These are phyloP conservation scores for Nidula microcarpa DNA, from an alignment of 768 basidiomycete species.

Conservation along the genomic window DNA sequence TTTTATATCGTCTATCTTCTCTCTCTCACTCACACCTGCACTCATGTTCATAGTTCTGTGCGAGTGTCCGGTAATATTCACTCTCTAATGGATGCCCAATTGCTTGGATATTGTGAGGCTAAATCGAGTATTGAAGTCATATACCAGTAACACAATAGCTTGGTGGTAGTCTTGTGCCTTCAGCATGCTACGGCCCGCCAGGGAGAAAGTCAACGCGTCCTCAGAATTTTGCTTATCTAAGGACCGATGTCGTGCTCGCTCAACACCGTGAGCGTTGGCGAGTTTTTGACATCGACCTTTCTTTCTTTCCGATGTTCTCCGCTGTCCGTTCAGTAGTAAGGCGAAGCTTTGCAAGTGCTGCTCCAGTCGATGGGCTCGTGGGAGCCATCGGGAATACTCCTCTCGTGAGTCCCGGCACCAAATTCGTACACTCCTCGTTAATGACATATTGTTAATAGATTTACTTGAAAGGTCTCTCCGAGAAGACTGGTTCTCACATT, in stretches of 20 bases:
- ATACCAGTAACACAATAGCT: too few relatives aligned
- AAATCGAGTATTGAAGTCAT: too few relatives aligned
- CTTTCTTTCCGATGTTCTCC: conserved; percentile 24
- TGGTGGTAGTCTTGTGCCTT: too few relatives aligned
- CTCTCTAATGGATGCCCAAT: conserved; percentile 15
- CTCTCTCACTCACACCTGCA: conserved; percentile 15
- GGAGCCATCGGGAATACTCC: conserved; percentile 94
- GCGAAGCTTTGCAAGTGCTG: conserved; percentile 32
- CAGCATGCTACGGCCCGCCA: too few relatives aligned
- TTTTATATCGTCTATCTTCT: conserved; percentile 25
- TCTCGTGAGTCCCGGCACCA: conserved; percentile 47
- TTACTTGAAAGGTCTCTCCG: conserved; percentile 74
- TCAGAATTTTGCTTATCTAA: conserved; percentile 20
- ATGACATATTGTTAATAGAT: conserved; percentile 49
- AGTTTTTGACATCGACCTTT: neutral
- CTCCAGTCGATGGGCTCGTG: conserved; percentile 71
- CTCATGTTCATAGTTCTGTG: neutral
- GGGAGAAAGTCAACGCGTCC: too few relatives aligned
- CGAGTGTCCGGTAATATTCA: conserved; percentile 15
- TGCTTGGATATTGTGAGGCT: too few relatives aligned
- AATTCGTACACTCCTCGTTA: neutral
- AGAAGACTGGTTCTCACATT: conserved; percentile 79
- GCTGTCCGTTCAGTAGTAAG: conserved; percentile 21
- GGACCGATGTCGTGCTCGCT: conserved; percentile 33
- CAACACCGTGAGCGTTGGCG: neutral